Conservation (phyloP, 75 land plant genomes). For the Pinus taeda region DNA sequence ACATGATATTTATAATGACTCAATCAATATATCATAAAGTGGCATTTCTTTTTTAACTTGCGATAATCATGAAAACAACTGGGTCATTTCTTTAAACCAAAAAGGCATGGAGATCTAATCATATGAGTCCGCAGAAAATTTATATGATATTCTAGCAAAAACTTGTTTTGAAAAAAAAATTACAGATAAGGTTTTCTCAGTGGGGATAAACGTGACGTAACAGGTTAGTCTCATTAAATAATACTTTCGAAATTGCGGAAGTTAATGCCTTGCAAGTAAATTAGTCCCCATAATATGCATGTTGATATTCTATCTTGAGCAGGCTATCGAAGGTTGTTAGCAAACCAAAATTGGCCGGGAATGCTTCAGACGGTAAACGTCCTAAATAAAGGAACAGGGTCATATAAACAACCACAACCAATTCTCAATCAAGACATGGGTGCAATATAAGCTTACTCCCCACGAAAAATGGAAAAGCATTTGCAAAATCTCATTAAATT, state of each 20-base stretch:
- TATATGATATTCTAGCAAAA: too few species aligned
- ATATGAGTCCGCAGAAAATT: not conserved
- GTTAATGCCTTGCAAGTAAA: not conserved
- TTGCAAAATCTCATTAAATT: not conserved
- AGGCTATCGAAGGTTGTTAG: not conserved
- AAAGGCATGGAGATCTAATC: not conserved
- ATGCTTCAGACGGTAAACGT: not conserved
- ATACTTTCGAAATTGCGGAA: not conserved
- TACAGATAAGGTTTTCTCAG: not conserved
- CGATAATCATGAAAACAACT: too few species aligned
- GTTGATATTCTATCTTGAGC: not conserved
- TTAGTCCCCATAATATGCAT: not conserved
- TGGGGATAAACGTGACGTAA: not conserved
- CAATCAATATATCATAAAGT: too few species aligned
- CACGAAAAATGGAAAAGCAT: not conserved
- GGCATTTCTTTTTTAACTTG: too few species aligned
- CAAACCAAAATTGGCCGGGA: not conserved
- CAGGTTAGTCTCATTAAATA: not conserved
- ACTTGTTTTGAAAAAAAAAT: not conserved
- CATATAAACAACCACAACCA: not conserved
- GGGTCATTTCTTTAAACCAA: too few species aligned
- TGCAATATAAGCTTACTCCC: too few species aligned
- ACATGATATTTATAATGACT: too few species aligned
- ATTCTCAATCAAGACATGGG: not conserved
- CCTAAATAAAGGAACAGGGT: not conserved